Evolutionary conservation across 345 rosid species (phyloP).

Genomic region (Schrenkiella parvula): DNA sequence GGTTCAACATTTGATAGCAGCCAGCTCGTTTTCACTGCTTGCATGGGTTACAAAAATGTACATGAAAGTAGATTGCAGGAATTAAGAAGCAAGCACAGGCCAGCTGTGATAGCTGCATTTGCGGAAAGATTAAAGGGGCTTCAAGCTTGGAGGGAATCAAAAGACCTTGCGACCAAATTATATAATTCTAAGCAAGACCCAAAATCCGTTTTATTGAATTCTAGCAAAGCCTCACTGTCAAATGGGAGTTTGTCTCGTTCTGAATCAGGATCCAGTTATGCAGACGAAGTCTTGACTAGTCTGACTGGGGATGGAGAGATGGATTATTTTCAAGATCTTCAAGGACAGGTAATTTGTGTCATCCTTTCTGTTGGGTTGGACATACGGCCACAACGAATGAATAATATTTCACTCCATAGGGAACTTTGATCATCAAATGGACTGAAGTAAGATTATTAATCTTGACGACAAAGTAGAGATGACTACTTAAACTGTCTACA

Average conservation of each 20-base stretch:
- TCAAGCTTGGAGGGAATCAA: conserved; percentile 79
- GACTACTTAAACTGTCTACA: background rate
- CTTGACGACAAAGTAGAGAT: background rate
- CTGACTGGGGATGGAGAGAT: conserved; percentile 60
- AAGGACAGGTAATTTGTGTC: conserved; percentile 65
- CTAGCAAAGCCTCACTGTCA: conserved; percentile 42
- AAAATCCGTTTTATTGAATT: conserved; percentile 52
- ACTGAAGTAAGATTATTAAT: background rate
- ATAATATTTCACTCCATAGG: background rate
- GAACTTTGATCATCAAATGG: background rate
- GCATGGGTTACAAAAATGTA: conserved; percentile 92
- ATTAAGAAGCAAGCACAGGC: conserved; percentile 79
- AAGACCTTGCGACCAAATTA: conserved; percentile 70
- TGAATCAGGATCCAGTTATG: conserved; percentile 65
- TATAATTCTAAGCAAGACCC: conserved; percentile 72
- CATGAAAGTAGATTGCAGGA: conserved; percentile 68
- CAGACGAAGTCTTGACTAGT: conserved; percentile 63
- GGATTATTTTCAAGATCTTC: conserved; percentile 76
- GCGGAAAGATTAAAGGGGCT: conserved; percentile 93
- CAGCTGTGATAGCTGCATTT: conserved; percentile 60
- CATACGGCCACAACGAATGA: background rate
- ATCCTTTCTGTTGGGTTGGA: conserved; percentile 11
- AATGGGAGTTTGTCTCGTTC: conserved; percentile 63
- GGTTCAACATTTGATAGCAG: conserved; percentile 99
- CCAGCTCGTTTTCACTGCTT: conserved; percentile 95